Percentiles rank a stretch among this genome's conserved stretches.
Conservation (phyloP, 2,329 filamentous ascomycete genomes). For the Thielaviopsis punctulata region DNA sequence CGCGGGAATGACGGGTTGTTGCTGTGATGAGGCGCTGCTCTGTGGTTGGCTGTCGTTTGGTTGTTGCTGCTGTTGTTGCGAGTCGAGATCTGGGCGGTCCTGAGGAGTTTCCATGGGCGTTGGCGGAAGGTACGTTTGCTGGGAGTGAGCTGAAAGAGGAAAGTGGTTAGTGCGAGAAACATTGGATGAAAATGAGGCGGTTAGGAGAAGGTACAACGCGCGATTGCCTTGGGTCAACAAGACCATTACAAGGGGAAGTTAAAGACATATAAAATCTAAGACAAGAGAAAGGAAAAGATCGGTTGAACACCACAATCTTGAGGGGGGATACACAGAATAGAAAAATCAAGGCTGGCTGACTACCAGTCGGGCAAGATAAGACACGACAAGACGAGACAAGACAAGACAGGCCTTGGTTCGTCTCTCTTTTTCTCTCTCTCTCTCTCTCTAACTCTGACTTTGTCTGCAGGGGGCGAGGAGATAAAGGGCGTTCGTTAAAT, state of each 20-base stretch:
- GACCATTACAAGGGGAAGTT: too few species aligned
- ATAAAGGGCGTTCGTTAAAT: background rate
- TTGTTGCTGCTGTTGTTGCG: slow-evolving; percentile 3
- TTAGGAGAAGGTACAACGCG: too few species aligned
- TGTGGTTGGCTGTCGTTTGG: background rate
- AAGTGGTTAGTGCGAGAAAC: too few species aligned
- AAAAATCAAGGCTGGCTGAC: background rate
- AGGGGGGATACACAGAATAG: background rate
- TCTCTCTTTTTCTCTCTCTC: too few species aligned
- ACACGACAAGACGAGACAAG: background rate
- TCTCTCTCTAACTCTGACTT: background rate
- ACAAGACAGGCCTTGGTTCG: background rate
- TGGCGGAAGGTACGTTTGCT: slow-evolving; percentile 43
- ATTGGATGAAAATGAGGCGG: too few species aligned
- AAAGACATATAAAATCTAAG: background rate
- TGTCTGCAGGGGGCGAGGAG: slow-evolving; percentile 3
- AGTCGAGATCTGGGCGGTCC: slow-evolving; percentile 7
- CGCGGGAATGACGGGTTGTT: slow-evolving; percentile 25
- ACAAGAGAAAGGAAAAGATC: background rate
- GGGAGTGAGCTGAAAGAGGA: background rate
- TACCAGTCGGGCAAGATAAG: too few species aligned
- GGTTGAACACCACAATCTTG: background rate
- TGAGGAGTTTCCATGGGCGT: slow-evolving; percentile 49
- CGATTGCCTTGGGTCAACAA: background rate
- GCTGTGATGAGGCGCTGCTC: background rate